Evolutionary conservation across 2,329 filamentous ascomycete genomes (phyloP).

Genomic region (Amphichorda felina): DNA sequence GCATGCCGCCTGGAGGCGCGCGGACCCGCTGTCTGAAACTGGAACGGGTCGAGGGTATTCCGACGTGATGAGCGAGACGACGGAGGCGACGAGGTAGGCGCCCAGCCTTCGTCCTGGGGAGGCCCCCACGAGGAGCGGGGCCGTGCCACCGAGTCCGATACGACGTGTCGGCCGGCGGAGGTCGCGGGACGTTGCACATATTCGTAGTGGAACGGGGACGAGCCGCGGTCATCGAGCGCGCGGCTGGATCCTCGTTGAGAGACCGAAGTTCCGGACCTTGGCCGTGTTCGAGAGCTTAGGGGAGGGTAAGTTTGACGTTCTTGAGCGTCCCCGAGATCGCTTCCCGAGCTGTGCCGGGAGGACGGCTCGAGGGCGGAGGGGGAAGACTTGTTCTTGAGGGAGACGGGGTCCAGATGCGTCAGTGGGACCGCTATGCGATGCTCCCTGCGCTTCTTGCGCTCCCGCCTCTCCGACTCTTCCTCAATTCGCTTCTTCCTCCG

Average conservation of each 20-base stretch:
- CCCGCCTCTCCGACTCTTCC: constrained; percentile 11
- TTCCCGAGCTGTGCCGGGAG: constrained; percentile 16
- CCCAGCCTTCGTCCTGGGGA: constrained; percentile 15
- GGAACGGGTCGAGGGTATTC: constrained; percentile 32
- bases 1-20: constrained; percentile 24
- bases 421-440: constrained; percentile 41
- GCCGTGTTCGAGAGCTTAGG: constrained; percentile 32
- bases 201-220: constrained; percentile 32
- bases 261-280: constrained; percentile 27
- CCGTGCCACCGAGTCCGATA: constrained; percentile 27
- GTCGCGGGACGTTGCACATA: constrained; percentile 23
- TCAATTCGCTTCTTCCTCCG: constrained; percentile 49
- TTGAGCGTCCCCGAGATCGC: constrained; percentile 21
- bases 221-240: constrained; percentile 20
- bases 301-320: constrained; percentile 27
- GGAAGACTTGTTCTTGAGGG: constrained; percentile 21
- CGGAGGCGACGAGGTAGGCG: no score
- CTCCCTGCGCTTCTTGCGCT: constrained; percentile 27
- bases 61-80: constrained; percentile 16
- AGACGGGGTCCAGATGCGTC: constrained; percentile 33
- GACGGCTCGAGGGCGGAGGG: constrained; percentile 18
- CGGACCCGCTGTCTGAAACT: constrained; percentile 36
- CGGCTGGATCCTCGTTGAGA: constrained; percentile 23
- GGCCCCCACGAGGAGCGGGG: constrained; percentile 16
- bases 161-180: constrained; percentile 24